phyloP scores from a whole-genome alignment of 257 asterid genomes.

The Gentiana dahurica region DNA sequence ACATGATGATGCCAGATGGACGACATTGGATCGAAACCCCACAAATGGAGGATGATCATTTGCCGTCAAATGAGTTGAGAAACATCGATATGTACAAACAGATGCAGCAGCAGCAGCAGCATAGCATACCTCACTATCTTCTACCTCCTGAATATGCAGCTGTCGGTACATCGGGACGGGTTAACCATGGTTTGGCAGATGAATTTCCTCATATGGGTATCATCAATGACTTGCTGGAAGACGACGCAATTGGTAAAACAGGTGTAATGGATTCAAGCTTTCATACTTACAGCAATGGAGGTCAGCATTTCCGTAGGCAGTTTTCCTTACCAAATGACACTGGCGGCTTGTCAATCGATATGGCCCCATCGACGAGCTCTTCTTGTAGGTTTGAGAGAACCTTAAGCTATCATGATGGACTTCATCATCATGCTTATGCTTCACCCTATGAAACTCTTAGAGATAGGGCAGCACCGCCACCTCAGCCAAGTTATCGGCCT shows the following conservation, averaged over 20 bases:
- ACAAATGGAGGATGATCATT: slow-evolving; percentile 41
- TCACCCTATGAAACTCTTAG: slow-evolving; percentile 28
- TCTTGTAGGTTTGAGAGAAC: slow-evolving; percentile 43
- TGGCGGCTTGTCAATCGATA: slow-evolving; percentile 25
- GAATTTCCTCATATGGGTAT: slow-evolving; percentile 59
- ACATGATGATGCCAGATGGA: slow-evolving; percentile 32
- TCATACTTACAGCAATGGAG: slow-evolving; percentile 34
- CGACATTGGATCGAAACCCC: slow-evolving; percentile 44
- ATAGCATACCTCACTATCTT: slow-evolving; percentile 41
- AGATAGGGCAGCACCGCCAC: slow-evolving; percentile 27
- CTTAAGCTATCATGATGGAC: slow-evolving; percentile 39
- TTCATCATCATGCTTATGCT: slow-evolving; percentile 33
- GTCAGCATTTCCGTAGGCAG: slow-evolving; percentile 44
- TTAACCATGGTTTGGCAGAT: slow-evolving; percentile 22
- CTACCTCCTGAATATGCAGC: slow-evolving; percentile 43
- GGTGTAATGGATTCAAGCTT: slow-evolving; percentile 25
- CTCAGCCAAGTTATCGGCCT: slow-evolving; percentile 26
- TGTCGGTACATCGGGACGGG: slow-evolving; percentile 47
- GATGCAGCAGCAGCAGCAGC: neutral
- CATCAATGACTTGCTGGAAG: slow-evolving; percentile 79
- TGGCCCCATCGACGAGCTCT: slow-evolving; percentile 32
- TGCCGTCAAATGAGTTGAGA: slow-evolving; percentile 29
- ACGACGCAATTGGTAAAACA: slow-evolving; percentile 45
- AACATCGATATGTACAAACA: slow-evolving; percentile 33
- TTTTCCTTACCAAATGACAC: slow-evolving; percentile 53